Evolutionary conservation across 352 stramenopile species (phyloP), one percentile per base, ranked within the genome.

Genomic region (Phytophthora citrophthora): DNA sequence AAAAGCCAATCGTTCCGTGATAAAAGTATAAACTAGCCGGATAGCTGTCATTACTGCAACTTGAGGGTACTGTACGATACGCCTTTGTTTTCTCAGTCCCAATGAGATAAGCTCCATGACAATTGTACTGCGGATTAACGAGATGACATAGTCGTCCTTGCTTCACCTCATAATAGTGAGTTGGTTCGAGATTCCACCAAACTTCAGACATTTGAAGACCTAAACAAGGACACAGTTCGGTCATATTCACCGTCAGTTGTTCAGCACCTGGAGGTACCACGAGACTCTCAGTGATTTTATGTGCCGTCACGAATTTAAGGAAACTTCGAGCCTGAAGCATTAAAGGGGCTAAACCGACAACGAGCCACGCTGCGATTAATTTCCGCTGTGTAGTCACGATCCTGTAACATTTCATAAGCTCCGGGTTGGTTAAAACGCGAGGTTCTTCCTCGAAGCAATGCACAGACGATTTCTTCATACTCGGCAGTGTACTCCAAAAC

Each of bases 1-100:
- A 67, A 18, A 62, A 67, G 1, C 59, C 59, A 12, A 68, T 63
- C 6, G 23, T 67, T 5, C 63, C 64, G 1, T 61, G 52, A 20
- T 62, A 55, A 24, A 62, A 70, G 47, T 58, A 73, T 24, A 60
- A 40, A 7, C 56, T 12, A 6, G 32, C 26, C 1, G 20, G 20
- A 34, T 53, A 57, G 11, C 52, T 55, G 13, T 46, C 38, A 6
- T 61, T 55, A 3, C 13, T 20, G 20, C 59, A 68, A 8, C 15
- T 62, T 5, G 41, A 23, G 15, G 55, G 46, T 2, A 26, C 29
- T 3, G 27, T 50, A n/a, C n/a, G 39, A 36, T 48, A 64, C 12
- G 55, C 31, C 23, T 55, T 16, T 8, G n/a, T 18, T 26, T n/a
- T 55, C 15, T 61, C 51, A 2, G 24, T 16, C 5, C 27, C 32